These are phyloP conservation scores for Chernovozyma aurita DNA, from an alignment of 1,139 yeast species.

Conservation along the genomic window DNA sequence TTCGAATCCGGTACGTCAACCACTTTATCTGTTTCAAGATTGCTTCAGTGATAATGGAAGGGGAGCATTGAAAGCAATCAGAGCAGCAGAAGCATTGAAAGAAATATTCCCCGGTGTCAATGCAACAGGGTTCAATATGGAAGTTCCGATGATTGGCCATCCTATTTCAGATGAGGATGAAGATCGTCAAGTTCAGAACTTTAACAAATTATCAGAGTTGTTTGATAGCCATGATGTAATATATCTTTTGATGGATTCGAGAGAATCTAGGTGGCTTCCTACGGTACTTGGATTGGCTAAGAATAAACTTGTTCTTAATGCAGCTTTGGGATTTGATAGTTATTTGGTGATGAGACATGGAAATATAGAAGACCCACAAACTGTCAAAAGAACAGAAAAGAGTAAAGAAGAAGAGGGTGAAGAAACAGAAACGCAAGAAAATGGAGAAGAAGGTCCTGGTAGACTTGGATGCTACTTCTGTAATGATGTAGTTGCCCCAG, in stretches of 20 bases:
- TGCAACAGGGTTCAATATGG: slow-evolving; percentile 57
- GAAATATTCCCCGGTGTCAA: slow-evolving; percentile 75
- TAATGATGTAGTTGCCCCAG: slow-evolving; percentile 92
- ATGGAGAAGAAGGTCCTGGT: slow-evolving; percentile 12
- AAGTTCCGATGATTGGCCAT: slow-evolving; percentile 96
- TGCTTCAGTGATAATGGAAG: slow-evolving; percentile 54
- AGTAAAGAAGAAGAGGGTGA: slow-evolving; percentile 10
- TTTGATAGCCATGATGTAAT: slow-evolving; percentile 69
- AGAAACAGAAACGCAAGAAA: too few relatives aligned
- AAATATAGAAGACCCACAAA: slow-evolving; percentile 18
- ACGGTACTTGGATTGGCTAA: slow-evolving; percentile 69
- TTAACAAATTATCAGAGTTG: slow-evolving; percentile 46
- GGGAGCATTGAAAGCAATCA: slow-evolving; percentile 67
- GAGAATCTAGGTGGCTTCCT: slow-evolving; percentile 96
- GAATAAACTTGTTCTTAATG: slow-evolving; percentile 75
- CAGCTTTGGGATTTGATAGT: slow-evolving; percentile 93
- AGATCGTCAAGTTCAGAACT: slow-evolving; percentile 45
- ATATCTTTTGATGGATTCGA: slow-evolving; percentile 82
- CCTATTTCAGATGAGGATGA: slow-evolving; percentile 46
- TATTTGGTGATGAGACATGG: slow-evolving; percentile 95
- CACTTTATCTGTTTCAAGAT: slow-evolving; percentile 73
- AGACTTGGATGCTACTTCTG: slow-evolving; percentile 91
- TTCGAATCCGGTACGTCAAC: slow-evolving; percentile 94
- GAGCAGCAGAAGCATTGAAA: slow-evolving; percentile 71
- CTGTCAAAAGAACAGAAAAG: too few relatives aligned